phyloP scores from a whole-genome alignment of 495 filamentous ascomycete genomes.

The Bacidia rubella region DNA sequence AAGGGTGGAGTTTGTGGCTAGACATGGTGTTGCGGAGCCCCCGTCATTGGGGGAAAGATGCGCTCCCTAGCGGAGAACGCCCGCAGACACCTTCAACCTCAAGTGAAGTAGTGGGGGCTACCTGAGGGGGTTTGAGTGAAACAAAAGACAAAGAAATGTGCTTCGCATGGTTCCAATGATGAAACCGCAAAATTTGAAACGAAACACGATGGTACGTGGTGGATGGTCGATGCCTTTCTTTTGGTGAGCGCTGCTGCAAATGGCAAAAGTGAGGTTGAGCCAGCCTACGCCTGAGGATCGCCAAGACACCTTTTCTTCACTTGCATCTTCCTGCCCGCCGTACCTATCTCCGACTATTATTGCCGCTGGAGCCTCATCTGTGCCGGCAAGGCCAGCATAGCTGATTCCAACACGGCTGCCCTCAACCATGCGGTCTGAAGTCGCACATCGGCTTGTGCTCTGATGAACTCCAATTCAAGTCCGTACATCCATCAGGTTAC shows the following conservation, averaged over 20 bases:
- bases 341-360: too few species aligned
- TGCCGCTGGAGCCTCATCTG: too few species aligned
- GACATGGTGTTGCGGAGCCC: conserved; percentile 10
- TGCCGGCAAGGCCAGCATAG: too few species aligned
- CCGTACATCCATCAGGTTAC: too few species aligned
- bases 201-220: neutral
- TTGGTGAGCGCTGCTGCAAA: neutral
- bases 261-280: neutral
- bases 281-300: neutral
- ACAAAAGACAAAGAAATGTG: neutral
- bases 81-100: conserved; percentile 1
- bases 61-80: neutral
- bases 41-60: conserved; percentile 1
- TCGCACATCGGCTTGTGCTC: too few species aligned
- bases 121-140: neutral
- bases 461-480: too few species aligned
- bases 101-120: neutral
- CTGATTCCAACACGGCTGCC: too few species aligned
- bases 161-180: conserved; percentile 1
- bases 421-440: too few species aligned
- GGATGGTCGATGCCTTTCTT: neutral
- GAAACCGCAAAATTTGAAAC: neutral
- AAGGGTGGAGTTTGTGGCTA: conserved; percentile 10
- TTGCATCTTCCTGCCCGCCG: neutral
- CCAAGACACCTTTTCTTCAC: neutral